Evolutionary conservation across 2,329 filamentous ascomycete species (phyloP).

Genomic region (Magnaporthiopsis rhizophila): DNA sequence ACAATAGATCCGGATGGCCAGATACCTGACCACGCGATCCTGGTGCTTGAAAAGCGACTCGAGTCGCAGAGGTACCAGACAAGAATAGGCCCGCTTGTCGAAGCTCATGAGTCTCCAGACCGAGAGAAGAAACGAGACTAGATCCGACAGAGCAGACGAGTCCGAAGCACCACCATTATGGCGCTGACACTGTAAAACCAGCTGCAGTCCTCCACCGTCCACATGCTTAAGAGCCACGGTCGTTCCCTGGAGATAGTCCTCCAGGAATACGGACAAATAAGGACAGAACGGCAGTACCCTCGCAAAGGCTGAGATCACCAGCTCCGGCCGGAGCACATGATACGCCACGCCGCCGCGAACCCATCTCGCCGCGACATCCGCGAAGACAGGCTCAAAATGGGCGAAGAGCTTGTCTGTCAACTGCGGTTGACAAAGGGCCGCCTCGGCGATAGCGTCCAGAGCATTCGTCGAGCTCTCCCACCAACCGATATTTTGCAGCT

Average conservation of each 20-base stretch:
- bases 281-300: slow-evolving; percentile 76
- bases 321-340: slow-evolving; percentile 23
- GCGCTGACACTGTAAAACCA: background rate
- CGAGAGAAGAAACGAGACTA: slow-evolving; percentile 49
- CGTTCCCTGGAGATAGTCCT: slow-evolving; percentile 31
- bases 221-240: slow-evolving; percentile 2
- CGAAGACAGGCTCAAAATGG: slow-evolving; percentile 66
- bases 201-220: background rate
- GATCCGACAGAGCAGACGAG: slow-evolving; percentile 10
- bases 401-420: slow-evolving; percentile 67
- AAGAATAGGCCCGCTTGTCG: slow-evolving; percentile 60
- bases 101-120: slow-evolving; percentile 74
- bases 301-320: slow-evolving; percentile 64
- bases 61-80: slow-evolving; percentile 53
- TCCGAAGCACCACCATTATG: background rate
- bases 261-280: slow-evolving; percentile 66
- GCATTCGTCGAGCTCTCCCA: slow-evolving; percentile 49
- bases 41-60: slow-evolving; percentile 59
- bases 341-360: slow-evolving; percentile 33
- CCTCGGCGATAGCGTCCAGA: slow-evolving; percentile 61
- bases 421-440: slow-evolving; percentile 55
- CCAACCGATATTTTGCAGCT: slow-evolving; percentile 61
- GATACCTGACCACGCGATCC: slow-evolving; percentile 59
- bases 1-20: slow-evolving; percentile 75
- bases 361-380: slow-evolving; percentile 81